Evolutionary conservation across 2,329 filamentous ascomycete genomes (phyloP), one percentile per base, ranked within the genome.

Genomic region (Geosmithia flava): DNA sequence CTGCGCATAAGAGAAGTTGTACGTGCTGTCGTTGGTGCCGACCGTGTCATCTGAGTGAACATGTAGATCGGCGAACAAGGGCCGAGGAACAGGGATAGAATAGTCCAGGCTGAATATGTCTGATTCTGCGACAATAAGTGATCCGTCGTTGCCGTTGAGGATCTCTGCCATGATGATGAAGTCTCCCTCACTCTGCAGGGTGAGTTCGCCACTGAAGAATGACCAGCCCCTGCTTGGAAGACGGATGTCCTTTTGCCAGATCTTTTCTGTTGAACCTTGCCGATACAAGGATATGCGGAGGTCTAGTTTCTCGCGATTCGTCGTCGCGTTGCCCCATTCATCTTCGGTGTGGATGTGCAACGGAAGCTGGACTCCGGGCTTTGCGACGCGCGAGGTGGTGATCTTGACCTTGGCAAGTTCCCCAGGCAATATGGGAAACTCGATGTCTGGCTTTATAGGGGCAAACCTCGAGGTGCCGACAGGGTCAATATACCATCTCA

Each of bases 31-130:
- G 37, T 65, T 62, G 20, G 63, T 65, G 42, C 62, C 62, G 2
- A 66, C 63, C 3, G 62, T 66, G 47, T 64, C 62, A 45, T 65
- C 62, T 0, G 62, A 64, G 52, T 66, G 62, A 3, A 64, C 62
- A 47, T 66, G 63, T 0, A 65, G 57, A 49, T 64, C 63, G 2
- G 58, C 62, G 45, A 59, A 65, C 1, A 63, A 47, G 0, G 52
- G 39, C 1, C 59, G 56, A 17, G 57, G 55, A 2, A 63, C 51
- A 2, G 55, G 50, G 1, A 58, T 39, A 0, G 45, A 51, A 8
- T 47, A 17, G 0, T 53, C 46, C 6, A 51, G 23, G 6, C 40
- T 42, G 4, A 45, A 17, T 3, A 15, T 45, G 13, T 45, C 20
- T 13, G 20, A 8, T 10, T 15, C 20, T 11, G 23, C 7, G 29